Conservation (phyloP, 176 grass and related monocot genomes). For the Zizania latifolia region DNA sequence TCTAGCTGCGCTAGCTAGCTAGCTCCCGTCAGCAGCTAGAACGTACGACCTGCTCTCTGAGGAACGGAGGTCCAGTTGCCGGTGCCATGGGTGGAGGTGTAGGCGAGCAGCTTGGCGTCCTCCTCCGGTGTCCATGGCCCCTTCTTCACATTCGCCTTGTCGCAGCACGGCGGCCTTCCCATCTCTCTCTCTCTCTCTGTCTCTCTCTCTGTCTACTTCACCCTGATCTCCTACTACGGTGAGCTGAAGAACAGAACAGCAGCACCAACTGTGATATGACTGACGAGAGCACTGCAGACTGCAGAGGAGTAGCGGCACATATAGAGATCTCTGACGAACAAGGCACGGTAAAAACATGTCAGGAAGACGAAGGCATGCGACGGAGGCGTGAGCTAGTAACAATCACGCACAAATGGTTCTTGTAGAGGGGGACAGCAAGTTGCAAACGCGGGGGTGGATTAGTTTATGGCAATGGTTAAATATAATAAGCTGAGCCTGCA, state of each 20-base stretch:
- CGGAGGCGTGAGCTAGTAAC: conserved; percentile 67
- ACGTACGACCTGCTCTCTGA: conserved; percentile 65
- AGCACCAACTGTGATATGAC: not conserved
- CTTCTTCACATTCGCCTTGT: conserved; percentile 88
- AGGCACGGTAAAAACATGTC: conserved; percentile 41
- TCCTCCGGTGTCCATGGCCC: conserved; percentile 92
- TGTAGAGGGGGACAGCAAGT: conserved; percentile 18
- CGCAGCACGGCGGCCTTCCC: conserved; percentile 87
- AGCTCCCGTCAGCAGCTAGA: not conserved
- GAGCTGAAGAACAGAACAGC: too few species aligned
- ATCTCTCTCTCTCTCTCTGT: conserved; percentile 11
- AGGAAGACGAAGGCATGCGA: conserved; percentile 42
- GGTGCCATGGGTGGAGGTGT: conserved; percentile 85
- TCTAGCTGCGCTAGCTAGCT: not conserved
- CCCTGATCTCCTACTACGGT: not conserved
- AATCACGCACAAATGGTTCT: conserved; percentile 29
- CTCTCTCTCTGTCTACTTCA: too few species aligned
- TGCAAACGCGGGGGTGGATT: not conserved
- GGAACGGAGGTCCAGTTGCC: conserved; percentile 93
- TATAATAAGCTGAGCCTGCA: too few species aligned
- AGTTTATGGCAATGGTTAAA: conserved; percentile 29
- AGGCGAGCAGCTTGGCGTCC: conserved; percentile 89
- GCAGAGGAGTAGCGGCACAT: conserved; percentile 13
- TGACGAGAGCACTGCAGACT: conserved; percentile 39
- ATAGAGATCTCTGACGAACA: conserved; percentile 16